Base-by-base conservation (phyloP, 352 stramenopile species). In the Globisporangium orthogonon region DNA sequence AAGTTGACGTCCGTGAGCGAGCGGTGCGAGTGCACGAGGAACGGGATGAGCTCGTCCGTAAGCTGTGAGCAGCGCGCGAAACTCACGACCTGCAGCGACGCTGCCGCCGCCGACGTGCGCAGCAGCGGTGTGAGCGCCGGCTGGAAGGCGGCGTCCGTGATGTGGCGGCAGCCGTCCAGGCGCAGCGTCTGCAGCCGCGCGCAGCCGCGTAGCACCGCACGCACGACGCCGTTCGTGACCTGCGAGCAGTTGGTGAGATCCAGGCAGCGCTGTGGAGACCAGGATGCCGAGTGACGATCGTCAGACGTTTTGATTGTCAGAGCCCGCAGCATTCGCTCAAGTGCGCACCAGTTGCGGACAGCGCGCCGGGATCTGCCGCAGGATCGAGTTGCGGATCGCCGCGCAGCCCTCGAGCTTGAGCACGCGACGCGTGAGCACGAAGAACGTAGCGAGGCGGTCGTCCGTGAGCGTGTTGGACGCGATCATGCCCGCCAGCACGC, bases 61-160 rank as follows among this genome's bases (percentile, higher is more conserved):
- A 95, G 63, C 57, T 95, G 86, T 41, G 86, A 84, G 64, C 86
- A 95, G 52, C 81, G 78, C 45, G 83, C 82, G 58, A 95, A 81
- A 66, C 78, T 91, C 52, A 93, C 74, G 44, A 78, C 69, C 53
- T 88, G 80, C 7, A 94, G 74, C 46, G 86, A 89, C 11, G 80
- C 78, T 50, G 78, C 91, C n/a, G 82, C 80, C 11, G 80, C 78
- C 50, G 78, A 92, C n/a, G 82, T 78, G 41, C 70, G 73, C 44
- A 94, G 58, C 51, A 85, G 79, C 3, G 83, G 80, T 18, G 80
- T 78, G 67, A 89, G 79, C 33, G 94, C 82, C 5, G 80, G 79
- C 69, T 94, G 83, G 71, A 95, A 95, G 11, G 86, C 86, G 2
- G 83, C 82, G 58, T 95, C 86, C 0, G 86, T 95, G 69, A 94